phyloP scores from a whole-genome alignment of 2,329 filamentous ascomycete genomes.

The Aspergillus neoniger region DNA sequence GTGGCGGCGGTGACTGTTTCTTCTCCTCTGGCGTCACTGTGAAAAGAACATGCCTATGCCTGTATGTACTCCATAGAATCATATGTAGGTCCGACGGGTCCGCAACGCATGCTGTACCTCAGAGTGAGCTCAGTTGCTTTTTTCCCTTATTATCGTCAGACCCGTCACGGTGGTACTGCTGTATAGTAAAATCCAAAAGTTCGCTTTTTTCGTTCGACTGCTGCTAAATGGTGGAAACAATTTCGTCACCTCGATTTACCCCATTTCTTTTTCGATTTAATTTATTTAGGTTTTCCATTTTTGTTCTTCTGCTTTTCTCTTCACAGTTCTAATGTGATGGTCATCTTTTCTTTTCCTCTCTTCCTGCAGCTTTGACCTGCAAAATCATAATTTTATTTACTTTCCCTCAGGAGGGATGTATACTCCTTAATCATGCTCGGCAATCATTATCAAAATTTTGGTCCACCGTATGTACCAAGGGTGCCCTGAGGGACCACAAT shows the following conservation, averaged over 20 bases:
- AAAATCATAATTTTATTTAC: too few relatives aligned
- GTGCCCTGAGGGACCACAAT: not conserved
- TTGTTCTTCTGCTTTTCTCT: conserved; percentile 7
- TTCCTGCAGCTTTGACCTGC: not conserved
- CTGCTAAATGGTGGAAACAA: not conserved
- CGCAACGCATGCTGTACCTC: conserved; percentile 11
- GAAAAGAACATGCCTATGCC: not conserved
- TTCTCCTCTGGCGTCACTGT: not conserved
- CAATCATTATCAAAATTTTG: not conserved
- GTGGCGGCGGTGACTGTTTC: conserved; percentile 19
- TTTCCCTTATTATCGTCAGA: conserved; percentile 7
- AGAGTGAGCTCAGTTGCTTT: conserved; percentile 11
- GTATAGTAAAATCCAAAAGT: not conserved
- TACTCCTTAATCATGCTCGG: not conserved
- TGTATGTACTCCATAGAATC: conserved; percentile 6
- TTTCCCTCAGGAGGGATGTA: not conserved
- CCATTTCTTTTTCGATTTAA: not conserved
- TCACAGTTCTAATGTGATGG: not conserved
- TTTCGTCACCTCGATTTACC: not conserved
- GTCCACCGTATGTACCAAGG: not conserved
- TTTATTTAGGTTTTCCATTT: conserved; percentile 9
- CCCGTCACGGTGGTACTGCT: conserved; percentile 2
- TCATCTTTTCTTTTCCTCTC: not conserved
- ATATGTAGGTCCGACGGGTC: conserved; percentile 11
- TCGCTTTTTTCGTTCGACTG: not conserved